Evolutionary conservation across 2,329 filamentous ascomycete species (phyloP), one percentile per base, ranked within the genome.

Genomic region (Xylariales sp.): DNA sequence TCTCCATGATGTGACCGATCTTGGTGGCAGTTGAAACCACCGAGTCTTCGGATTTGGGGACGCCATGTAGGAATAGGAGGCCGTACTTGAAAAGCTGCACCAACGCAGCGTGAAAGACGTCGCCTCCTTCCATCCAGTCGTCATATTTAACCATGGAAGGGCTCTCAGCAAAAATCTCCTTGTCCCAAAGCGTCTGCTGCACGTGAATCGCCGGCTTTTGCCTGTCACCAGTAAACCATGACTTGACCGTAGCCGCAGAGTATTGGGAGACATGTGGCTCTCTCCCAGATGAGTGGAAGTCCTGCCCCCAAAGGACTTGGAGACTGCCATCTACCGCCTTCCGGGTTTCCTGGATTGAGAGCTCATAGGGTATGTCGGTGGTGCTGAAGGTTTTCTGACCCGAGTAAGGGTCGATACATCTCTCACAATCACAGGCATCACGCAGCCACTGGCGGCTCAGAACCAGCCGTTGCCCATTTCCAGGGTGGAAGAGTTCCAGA

Each of bases 1-100:
- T 93, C 53, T 88, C 82, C 55, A 88, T 85, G 19, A 96, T 66
- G 24, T 78, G 78, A 1, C 89, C 90, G 45, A 97, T 86, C 38
- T 82, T 78, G 4, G 72, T 70, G 2, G 82, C 85, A 44, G 97
- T 80, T 16, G 71, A 65, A 28, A 78, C 73, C 4, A 96, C 84
- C 4, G 80, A 74, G 1, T 72, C 63, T 46, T 84, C 77, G 12
- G 76, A 74, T 8, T 80, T 69, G 0, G 91, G 90, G 5, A 95
- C 83, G 46, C 79, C 76, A 36, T 76, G 78, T 20, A 97, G 62
- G 60, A 95, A 88, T 12, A 95, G 66, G 1, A 97, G 66, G 0
- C 93, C 93, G 38, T 82, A 74, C 22, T 66, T 66, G 25, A 75
- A 65, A 3, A 97, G 69, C 38, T 81, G 73, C 10, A 68, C 61